These are phyloP conservation scores for Pyrrhoderma noxium DNA, from an alignment of 1,284 basidiomycete species.

Conservation along the genomic window DNA sequence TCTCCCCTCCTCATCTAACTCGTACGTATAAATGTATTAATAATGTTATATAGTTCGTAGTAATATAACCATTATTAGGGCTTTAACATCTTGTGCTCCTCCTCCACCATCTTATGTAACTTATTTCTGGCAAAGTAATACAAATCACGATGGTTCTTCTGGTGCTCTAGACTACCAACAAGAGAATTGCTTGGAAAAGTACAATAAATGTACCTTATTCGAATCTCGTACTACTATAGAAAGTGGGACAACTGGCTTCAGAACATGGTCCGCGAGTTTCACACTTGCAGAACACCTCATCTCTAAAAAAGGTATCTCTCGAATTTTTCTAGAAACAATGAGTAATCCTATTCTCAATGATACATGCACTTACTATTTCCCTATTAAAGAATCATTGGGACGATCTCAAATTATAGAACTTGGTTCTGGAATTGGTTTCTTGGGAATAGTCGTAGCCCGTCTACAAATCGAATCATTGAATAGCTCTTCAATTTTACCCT, in stretches of 20 bases:
- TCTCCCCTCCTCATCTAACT: constrained; percentile 32
- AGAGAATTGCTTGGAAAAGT: constrained; percentile 28
- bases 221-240: constrained; percentile 69
- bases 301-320: constrained; percentile 38
- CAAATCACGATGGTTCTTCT: constrained; percentile 2
- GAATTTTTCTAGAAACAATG: no score
- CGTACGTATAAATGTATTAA: constrained; percentile 17
- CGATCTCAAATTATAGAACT: constrained; percentile 54
- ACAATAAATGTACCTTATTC: constrained; percentile 41
- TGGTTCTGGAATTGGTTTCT: constrained; percentile 66
- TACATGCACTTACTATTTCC: no score
- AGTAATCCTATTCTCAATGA: no score
- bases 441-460: constrained; percentile 53
- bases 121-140: constrained; percentile 44
- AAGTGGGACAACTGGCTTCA: constrained; percentile 66
- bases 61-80: constrained; percentile 1
- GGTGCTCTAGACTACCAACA: neutral
- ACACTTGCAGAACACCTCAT: constrained; percentile 59
- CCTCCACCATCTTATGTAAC: constrained; percentile 55
- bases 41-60: neutral
- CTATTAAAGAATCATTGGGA: constrained; percentile 40
- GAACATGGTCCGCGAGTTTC: constrained; percentile 70
- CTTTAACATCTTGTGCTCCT: constrained; percentile 27
- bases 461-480: constrained; percentile 34
- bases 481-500: neutral